Percentiles rank a stretch among this genome's conserved stretches.
These are phyloP conservation scores for Diospyros kaki DNA, from an alignment of 148 eudicot genomes.

Conservation along the genomic window DNA sequence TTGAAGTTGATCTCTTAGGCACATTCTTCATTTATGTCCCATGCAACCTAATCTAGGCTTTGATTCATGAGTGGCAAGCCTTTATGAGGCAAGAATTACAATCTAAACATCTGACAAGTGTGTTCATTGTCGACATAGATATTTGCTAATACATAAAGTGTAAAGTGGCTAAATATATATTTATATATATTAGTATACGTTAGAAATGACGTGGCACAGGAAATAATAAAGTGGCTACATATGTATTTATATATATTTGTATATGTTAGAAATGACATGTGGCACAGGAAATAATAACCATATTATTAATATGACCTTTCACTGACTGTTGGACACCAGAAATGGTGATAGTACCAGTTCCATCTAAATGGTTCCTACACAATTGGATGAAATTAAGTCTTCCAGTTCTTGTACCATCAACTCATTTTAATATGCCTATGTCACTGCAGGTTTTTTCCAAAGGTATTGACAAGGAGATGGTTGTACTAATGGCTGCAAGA, in stretches of 20 bases:
- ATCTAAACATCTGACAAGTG: neutral
- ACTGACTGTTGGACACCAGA: too few species aligned
- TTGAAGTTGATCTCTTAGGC: neutral
- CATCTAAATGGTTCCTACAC: neutral
- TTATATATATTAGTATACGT: too few species aligned
- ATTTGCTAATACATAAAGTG: neutral
- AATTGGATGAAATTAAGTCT: too few species aligned
- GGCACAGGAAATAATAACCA: too few species aligned
- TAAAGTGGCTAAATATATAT: too few species aligned
- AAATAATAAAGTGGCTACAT: too few species aligned
- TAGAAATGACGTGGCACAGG: too few species aligned
- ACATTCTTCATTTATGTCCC: neutral
- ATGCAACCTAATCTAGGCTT: neutral
- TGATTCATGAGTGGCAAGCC: neutral
- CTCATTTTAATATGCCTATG: neutral
- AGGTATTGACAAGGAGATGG: constrained; percentile 38
- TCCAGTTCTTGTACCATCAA: neutral
- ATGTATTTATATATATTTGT: too few species aligned
- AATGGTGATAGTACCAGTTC: neutral
- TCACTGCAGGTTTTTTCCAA: constrained; percentile 35
- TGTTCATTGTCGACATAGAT: neutral
- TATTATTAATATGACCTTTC: too few species aligned
- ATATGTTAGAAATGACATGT: too few species aligned
- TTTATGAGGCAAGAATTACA: neutral
- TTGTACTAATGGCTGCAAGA: constrained; percentile 46